phyloP scores from a whole-genome alignment of 1,139 yeast species.

The Hansenula lynferdii region DNA sequence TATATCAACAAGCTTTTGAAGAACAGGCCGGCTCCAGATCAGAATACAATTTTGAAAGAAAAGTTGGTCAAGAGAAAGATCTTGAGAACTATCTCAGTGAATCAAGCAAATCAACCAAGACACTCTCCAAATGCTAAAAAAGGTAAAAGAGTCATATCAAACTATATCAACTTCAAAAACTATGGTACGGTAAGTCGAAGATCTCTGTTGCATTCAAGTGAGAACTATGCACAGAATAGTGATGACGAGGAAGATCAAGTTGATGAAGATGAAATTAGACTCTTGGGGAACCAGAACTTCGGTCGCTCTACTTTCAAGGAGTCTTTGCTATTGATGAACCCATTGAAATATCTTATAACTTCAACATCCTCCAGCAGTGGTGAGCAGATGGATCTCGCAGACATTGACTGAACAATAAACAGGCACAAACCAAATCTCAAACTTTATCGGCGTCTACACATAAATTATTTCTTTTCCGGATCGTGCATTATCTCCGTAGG shows the following conservation, averaged over 20 bases:
- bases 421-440: too few relatives aligned
- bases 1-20: slow-evolving; percentile 20
- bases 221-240: slow-evolving; percentile 3
- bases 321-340: background rate
- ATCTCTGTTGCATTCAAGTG: too few relatives aligned
- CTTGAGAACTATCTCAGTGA: slow-evolving; percentile 15
- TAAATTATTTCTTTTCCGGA: too few relatives aligned
- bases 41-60: slow-evolving; percentile 17
- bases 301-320: background rate
- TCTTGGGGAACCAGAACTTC: slow-evolving; percentile 1
- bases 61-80: slow-evolving; percentile 21
- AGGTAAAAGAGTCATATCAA: slow-evolving; percentile 13
- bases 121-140: background rate
- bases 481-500: too few relatives aligned
- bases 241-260: slow-evolving; percentile 6
- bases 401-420: too few relatives aligned
- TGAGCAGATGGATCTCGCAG: too few relatives aligned
- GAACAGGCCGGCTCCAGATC: slow-evolving; percentile 12
- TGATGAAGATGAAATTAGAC: slow-evolving; percentile 2
- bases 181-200: background rate
- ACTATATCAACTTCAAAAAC: slow-evolving; percentile 11
- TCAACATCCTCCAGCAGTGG: too few relatives aligned
- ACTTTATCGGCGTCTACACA: too few relatives aligned
- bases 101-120: background rate
- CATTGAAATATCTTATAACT: background rate